These are phyloP conservation scores for Suhomyces kilbournensis DNA, from an alignment of 805 yeast species.

Conservation along the genomic window DNA sequence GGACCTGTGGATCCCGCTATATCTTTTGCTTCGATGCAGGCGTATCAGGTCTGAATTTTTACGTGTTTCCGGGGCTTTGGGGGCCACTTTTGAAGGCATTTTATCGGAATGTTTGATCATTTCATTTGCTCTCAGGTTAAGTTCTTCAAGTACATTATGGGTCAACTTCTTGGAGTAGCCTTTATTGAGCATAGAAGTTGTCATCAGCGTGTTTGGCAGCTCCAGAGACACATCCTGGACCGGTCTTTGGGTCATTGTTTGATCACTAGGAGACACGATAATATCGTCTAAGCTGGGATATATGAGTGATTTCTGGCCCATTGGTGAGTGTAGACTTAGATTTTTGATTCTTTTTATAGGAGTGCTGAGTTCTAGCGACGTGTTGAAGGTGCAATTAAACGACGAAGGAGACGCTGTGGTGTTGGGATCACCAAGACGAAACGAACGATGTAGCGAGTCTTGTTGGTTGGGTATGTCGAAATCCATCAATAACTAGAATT, in stretches of 20 bases:
- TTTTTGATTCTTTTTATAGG: slow-evolving; percentile 39
- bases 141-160: slow-evolving; percentile 44
- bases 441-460: neutral
- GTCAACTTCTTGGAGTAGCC: slow-evolving; percentile 49
- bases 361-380: slow-evolving; percentile 26
- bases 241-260: neutral
- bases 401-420: slow-evolving; percentile 3
- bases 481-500: neutral
- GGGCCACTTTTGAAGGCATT: slow-evolving; percentile 9
- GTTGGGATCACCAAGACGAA: slow-evolving; percentile 1
- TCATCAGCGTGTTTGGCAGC: slow-evolving; percentile 8
- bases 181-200: slow-evolving; percentile 29
- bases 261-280: neutral
- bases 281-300: slow-evolving; percentile 14
- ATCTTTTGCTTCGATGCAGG: slow-evolving; percentile 23
- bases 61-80: neutral
- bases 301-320: slow-evolving; percentile 6
- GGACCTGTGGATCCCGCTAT: slow-evolving; percentile 31
- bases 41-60: neutral
- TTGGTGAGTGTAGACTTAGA: slow-evolving; percentile 33
- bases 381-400: slow-evolving; percentile 6
- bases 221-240: slow-evolving; percentile 4
- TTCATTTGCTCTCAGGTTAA: slow-evolving; percentile 40
- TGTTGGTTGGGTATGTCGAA: neutral
- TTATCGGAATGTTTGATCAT: slow-evolving; percentile 21